Percentiles rank a stretch among this genome's conserved stretches.
Conservation (phyloP, 805 yeast genomes). For the Yamadazyma sp. region DNA sequence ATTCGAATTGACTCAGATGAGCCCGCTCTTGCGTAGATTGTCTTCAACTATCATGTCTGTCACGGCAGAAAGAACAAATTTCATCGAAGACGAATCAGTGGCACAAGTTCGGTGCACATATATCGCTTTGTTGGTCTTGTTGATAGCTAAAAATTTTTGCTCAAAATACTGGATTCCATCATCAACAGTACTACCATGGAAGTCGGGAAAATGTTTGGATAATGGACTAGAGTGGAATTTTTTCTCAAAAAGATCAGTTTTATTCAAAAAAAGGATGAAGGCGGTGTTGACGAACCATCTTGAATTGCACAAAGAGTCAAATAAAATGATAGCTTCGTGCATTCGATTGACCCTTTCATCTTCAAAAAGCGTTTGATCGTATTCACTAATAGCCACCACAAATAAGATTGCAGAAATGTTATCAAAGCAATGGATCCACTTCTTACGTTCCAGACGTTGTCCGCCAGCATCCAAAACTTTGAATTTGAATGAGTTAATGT, state of each 20-base stretch:
- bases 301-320: conserved; percentile 81
- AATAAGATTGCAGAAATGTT: conserved; percentile 85
- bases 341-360: conserved; percentile 86
- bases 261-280: conserved; percentile 84
- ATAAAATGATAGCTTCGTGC: conserved; percentile 84
- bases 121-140: conserved; percentile 69
- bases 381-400: conserved; percentile 87
- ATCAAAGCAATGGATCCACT: conserved; percentile 95
- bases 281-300: conserved; percentile 85
- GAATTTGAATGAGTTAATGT: conserved; percentile 60
- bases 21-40: conserved; percentile 75
- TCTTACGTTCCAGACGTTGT: conserved; percentile 84
- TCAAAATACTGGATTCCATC: conserved; percentile 75
- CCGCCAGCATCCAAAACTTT: conserved; percentile 96
- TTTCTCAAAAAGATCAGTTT: conserved; percentile 74
- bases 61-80: conserved; percentile 86
- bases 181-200: conserved; percentile 59
- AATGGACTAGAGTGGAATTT: conserved; percentile 70
- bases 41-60: conserved; percentile 88
- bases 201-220: conserved; percentile 74
- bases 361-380: conserved; percentile 88
- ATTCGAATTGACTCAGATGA: conserved; percentile 39
- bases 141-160: conserved; percentile 58
- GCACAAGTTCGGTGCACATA: conserved; percentile 95
- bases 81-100: conserved; percentile 86